Percentiles rank a stretch among this genome's conserved stretches.
Evolutionary conservation across 129 eudicot species (phyloP).

Genomic region (Centella asiatica): DNA sequence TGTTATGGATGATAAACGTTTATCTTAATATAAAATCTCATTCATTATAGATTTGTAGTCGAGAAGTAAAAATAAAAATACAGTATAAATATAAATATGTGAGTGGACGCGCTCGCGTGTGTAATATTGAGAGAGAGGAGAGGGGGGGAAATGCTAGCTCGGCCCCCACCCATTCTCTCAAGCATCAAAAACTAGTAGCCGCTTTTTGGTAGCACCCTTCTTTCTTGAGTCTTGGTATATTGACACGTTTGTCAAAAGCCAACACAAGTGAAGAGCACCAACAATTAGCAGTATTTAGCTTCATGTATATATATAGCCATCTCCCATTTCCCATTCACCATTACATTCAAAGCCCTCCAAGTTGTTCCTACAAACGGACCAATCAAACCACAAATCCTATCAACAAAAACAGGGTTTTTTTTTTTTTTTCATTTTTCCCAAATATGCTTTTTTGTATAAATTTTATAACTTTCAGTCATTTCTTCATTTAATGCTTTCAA

Average conservation of each 20-base stretch:
- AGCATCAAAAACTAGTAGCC: slow-evolving; percentile 18
- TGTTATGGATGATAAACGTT: too few relatives aligned
- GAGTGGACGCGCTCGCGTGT: too few relatives aligned
- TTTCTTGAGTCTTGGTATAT: not conserved
- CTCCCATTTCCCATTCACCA: not conserved
- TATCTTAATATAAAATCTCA: too few relatives aligned
- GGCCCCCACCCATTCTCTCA: slow-evolving; percentile 10
- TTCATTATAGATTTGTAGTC: too few relatives aligned
- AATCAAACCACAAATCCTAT: slow-evolving; percentile 17
- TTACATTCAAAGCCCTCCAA: not conserved
- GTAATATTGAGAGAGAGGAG: not conserved
- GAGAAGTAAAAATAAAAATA: too few relatives aligned
- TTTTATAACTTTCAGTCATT: too few relatives aligned
- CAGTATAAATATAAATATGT: too few relatives aligned
- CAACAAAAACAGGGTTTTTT: slow-evolving; percentile 6
- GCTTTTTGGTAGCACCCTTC: slow-evolving; percentile 11
- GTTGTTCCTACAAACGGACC: slow-evolving; percentile 14
- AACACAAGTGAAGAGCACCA: not conserved
- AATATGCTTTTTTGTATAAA: too few relatives aligned
- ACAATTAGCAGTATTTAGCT: not conserved
- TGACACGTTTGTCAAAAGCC: slow-evolving; percentile 17
- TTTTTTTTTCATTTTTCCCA: slow-evolving; percentile 19
- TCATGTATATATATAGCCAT: slow-evolving; percentile 1
- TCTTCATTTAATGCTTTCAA: slow-evolving; percentile 12
- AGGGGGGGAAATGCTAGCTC: not conserved